These are phyloP conservation scores for Amanita phalloides DNA, from an alignment of 768 basidiomycete species.

Conservation along the genomic window DNA sequence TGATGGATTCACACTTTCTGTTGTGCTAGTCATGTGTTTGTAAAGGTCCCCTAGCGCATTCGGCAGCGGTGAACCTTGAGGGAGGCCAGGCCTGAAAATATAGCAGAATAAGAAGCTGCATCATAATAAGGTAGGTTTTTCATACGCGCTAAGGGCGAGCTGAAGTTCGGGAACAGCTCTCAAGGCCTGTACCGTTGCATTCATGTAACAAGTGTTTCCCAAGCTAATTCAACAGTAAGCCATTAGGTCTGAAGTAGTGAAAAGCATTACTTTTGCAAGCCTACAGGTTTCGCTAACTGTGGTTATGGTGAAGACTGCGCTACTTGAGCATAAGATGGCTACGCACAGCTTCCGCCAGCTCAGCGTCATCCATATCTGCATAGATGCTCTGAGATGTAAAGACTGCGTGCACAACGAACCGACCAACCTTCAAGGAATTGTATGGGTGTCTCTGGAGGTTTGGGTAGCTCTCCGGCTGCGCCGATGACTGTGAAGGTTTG, in stretches of 20 bases:
- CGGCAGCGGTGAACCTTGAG: constrained; percentile 32
- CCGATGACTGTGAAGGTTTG: constrained; percentile 93
- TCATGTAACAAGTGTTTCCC: constrained; percentile 98
- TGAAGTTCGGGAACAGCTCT: constrained; percentile 88
- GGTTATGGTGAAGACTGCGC: constrained; percentile 5
- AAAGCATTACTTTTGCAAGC: constrained; percentile 52
- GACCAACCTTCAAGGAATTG: constrained; percentile 77
- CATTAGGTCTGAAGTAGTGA: not conserved
- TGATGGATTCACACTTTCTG: constrained; percentile 63
- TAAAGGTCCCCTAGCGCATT: constrained; percentile 61
- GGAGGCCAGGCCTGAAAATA: constrained; percentile 22
- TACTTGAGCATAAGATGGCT: not conserved
- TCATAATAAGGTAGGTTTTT: constrained; percentile 2
- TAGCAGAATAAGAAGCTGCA: not conserved
- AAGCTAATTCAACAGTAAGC: constrained; percentile 28
- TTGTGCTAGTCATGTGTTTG: constrained; percentile 59
- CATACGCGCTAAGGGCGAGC: constrained; percentile 51
- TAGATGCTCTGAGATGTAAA: not conserved
- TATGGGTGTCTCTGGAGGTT: constrained; percentile 67
- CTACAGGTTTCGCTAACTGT: constrained; percentile 73
- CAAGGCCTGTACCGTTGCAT: constrained; percentile 89
- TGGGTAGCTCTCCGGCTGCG: constrained; percentile 84
- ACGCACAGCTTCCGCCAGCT: constrained; percentile 71
- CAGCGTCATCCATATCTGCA: constrained; percentile 75
- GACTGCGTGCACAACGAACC: not conserved